Conservation (phyloP, 805 yeast species). For the Spathaspora hagerdaliae region DNA sequence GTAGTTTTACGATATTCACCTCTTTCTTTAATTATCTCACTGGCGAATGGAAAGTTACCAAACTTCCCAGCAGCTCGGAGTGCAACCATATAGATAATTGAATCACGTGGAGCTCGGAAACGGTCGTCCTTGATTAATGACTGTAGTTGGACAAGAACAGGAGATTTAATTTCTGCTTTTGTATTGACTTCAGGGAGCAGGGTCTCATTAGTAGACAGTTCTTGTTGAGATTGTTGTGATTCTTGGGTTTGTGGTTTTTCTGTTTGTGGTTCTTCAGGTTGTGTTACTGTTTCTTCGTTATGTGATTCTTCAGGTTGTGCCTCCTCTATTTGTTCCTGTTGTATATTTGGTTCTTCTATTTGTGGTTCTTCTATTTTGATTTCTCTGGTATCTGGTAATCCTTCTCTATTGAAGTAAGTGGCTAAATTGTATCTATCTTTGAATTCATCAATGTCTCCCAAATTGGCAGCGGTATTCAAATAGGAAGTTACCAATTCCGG, state of each 20-base stretch:
- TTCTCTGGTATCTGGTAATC: conserved; percentile 14
- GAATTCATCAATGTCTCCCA: conserved; percentile 32
- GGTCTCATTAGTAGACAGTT: not conserved
- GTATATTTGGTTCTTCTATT: not conserved
- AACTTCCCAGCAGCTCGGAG: conserved; percentile 62
- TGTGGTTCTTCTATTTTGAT: conserved; percentile 10
- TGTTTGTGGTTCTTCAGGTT: too few species aligned
- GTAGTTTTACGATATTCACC: conserved; percentile 62
- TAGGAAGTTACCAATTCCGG: conserved; percentile 45
- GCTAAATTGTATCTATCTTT: conserved; percentile 26
- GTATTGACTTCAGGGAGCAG: conserved; percentile 1
- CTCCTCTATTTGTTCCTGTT: not conserved
- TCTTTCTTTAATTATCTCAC: conserved; percentile 71
- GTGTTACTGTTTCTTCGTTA: too few species aligned
- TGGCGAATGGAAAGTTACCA: conserved; percentile 55
- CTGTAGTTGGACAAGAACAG: conserved; percentile 3
- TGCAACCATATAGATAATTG: conserved; percentile 55
- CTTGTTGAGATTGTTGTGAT: too few species aligned
- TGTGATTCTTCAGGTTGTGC: not conserved
- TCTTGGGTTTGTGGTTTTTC: too few species aligned
- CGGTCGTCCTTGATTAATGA: not conserved
- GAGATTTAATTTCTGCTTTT: conserved; percentile 5
- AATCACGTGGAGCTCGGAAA: conserved; percentile 22
- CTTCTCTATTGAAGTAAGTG: conserved; percentile 25
- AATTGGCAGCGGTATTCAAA: conserved; percentile 42